A percentile compares a stretch with the other conserved stretches of the same genome.
These are phyloP conservation scores for Zymoseptoria pseudotritici DNA, from an alignment of 2,329 filamentous ascomycete species.

Conservation along the genomic window DNA sequence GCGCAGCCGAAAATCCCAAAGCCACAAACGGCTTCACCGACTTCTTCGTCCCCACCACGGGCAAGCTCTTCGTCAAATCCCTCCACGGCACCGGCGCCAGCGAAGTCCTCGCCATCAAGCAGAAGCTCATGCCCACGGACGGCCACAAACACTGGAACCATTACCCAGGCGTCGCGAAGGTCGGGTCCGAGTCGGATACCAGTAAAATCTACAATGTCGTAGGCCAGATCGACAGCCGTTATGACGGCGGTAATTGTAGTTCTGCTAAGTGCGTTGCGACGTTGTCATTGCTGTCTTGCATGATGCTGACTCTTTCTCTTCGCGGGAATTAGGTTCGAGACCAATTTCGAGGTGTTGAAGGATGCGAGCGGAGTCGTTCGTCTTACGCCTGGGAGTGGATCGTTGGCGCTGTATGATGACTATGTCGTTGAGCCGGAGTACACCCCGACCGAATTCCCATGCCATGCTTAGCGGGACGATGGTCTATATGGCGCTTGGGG, in stretches of 20 bases:
- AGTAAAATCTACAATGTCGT: conserved; percentile 8
- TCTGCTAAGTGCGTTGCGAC: conserved; percentile 6
- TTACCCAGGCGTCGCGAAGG: conserved; percentile 6
- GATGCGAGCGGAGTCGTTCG: conserved; percentile 1
- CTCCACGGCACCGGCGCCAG: conserved; percentile 5
- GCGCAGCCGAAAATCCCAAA: conserved; percentile 6
- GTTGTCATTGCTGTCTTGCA: neutral
- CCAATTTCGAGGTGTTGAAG: conserved; percentile 8
- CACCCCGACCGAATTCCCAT: conserved; percentile 7
- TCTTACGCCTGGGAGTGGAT: conserved; percentile 1
- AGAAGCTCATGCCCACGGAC: conserved; percentile 4
- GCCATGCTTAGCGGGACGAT: neutral
- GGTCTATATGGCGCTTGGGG: neutral
- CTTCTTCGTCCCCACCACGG: conserved; percentile 8
- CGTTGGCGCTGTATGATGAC: conserved; percentile 9
- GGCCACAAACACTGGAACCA: conserved; percentile 14
- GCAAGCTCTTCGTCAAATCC: conserved; percentile 8
- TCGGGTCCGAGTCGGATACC: conserved; percentile 2
- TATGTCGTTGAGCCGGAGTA: conserved; percentile 2
- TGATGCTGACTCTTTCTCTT: neutral
- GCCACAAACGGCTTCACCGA: conserved; percentile 9
- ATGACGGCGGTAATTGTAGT: conserved; percentile 10
- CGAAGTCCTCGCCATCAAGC: conserved; percentile 8
- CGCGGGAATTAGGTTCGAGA: conserved; percentile 5
- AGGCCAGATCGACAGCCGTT: conserved; percentile 8